phyloP scores from a whole-genome alignment of 345 rosid species.

The Pistacia vera region DNA sequence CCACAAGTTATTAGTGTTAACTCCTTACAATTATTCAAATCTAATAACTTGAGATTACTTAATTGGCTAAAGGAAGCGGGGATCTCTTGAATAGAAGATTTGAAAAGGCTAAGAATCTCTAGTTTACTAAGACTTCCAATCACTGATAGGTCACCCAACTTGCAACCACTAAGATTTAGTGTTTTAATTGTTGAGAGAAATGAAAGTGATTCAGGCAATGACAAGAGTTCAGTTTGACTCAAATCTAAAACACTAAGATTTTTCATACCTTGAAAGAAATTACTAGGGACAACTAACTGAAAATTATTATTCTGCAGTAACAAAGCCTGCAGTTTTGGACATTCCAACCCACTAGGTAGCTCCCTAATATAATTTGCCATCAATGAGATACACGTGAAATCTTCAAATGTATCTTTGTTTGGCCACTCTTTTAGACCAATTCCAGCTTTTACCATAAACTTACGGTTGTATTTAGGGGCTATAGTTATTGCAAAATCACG shows the following conservation, averaged over 20 bases:
- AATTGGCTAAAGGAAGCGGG: background rate
- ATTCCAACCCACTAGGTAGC: constrained; percentile 1
- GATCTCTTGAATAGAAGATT: background rate
- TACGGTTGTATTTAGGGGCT: background rate
- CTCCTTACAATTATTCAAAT: background rate
- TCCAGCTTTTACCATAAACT: background rate
- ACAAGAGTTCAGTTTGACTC: background rate
- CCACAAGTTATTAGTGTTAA: background rate
- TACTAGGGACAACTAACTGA: background rate
- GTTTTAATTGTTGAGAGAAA: background rate
- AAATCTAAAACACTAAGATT: background rate
- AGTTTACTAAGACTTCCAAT: background rate
- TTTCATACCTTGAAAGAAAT: constrained; percentile 1
- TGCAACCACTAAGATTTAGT: background rate
- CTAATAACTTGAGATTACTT: background rate
- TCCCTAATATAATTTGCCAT: background rate
- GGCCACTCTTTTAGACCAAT: background rate
- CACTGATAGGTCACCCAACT: no score
- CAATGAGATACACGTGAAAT: background rate
- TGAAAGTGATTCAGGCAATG: background rate
- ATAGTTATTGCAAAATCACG: background rate
- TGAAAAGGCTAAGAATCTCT: background rate
- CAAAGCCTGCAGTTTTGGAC: constrained; percentile 9
- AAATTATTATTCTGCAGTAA: background rate
- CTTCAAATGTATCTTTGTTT: background rate